Evolutionary conservation across 371 early-diverging fungal genomes (phyloP).

Genomic region (Mucor saturninus): DNA sequence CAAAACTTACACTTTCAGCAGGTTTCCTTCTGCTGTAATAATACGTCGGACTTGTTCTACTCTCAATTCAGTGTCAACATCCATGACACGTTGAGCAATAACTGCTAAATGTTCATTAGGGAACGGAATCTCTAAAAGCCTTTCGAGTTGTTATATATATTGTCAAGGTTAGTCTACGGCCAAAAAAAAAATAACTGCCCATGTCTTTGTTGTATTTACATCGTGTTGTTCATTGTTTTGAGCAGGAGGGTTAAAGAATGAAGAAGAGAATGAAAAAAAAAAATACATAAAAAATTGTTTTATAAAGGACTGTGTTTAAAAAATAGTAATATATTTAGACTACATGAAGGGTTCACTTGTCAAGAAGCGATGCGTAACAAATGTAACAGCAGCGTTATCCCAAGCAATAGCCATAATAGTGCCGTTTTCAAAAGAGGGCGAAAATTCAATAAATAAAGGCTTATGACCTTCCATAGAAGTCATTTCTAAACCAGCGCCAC

Average conservation of each 20-base stretch:
- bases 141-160: slow-evolving; percentile 6
- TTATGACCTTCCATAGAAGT: slow-evolving; percentile 12
- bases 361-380: slow-evolving; percentile 31
- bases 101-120: slow-evolving; percentile 42
- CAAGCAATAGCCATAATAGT: slow-evolving; percentile 37
- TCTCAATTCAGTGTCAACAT: slow-evolving; percentile 55
- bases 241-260: neutral
- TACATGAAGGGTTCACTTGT: slow-evolving; percentile 23
- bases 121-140: slow-evolving; percentile 53
- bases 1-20: slow-evolving; percentile 35
- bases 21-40: slow-evolving; percentile 21
- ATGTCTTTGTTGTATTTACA: slow-evolving; percentile 5
- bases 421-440: slow-evolving; percentile 22
- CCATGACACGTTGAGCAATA: slow-evolving; percentile 46
- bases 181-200: neutral
- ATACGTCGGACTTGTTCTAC: slow-evolving; percentile 49
- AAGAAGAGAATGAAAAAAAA: neutral
- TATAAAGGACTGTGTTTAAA: neutral
- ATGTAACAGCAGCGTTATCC: slow-evolving; percentile 36
- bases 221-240: slow-evolving; percentile 13
- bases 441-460: slow-evolving; percentile 31
- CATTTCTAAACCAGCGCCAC: slow-evolving; percentile 24
- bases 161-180: neutral
- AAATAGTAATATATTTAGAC: neutral
- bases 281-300: neutral